A percentile compares a stretch with the other conserved stretches of the same genome.
These are phyloP conservation scores for Beta macrorhiza DNA, from an alignment of 179 eudicot genomes.

Conservation along the genomic window DNA sequence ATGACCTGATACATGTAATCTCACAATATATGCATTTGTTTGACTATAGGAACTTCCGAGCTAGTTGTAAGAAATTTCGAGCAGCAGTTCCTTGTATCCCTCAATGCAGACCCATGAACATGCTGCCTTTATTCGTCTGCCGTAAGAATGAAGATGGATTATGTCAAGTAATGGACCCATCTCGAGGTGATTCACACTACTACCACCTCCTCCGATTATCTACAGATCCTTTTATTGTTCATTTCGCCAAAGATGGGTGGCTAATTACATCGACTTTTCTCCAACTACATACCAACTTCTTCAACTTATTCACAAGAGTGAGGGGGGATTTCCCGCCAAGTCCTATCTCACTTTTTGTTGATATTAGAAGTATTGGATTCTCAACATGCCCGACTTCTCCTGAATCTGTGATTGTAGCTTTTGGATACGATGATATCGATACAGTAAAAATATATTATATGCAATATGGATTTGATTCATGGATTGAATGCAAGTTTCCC, in stretches of 20 bases:
- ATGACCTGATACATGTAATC: neutral
- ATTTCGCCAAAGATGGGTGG: conserved; percentile 20
- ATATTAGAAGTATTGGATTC: neutral
- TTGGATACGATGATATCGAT: neutral
- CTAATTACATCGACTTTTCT: neutral
- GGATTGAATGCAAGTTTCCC: neutral
- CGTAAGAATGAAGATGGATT: neutral
- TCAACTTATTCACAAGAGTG: neutral
- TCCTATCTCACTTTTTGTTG: no score
- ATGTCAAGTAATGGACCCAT: conserved; percentile 6
- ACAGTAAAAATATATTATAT: neutral
- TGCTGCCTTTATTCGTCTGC: conserved; percentile 2
- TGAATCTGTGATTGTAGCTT: conserved; percentile 6
- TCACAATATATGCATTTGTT: neutral
- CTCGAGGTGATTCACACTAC: neutral
- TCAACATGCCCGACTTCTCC: conserved; percentile 18
- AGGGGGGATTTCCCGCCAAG: neutral
- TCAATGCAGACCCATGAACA: neutral
- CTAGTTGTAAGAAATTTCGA: neutral
- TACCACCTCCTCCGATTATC: neutral
- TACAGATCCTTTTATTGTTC: neutral
- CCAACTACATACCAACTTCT: neutral
- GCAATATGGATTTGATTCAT: neutral
- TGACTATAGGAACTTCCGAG: conserved; percentile 1
- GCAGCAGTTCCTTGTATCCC: neutral